A percentile compares a stretch with the other conserved stretches of the same genome.
These are phyloP conservation scores for Tulasnella sp. DNA, from an alignment of 768 basidiomycete genomes.

Conservation along the genomic window DNA sequence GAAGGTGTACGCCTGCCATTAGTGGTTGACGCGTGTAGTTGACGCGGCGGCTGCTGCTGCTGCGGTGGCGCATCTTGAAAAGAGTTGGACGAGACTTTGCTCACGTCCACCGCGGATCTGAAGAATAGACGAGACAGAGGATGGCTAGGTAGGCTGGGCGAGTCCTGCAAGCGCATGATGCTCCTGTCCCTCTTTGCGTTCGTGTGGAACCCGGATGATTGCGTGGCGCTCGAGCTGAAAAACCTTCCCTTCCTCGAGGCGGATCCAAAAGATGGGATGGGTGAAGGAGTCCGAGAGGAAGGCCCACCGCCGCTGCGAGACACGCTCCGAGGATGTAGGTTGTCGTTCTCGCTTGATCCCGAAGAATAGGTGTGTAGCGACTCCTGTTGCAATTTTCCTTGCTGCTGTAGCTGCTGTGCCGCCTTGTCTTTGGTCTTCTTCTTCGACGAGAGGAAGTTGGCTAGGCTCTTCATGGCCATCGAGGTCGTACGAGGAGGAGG, in stretches of 20 bases:
- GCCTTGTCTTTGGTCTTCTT: constrained; percentile 11
- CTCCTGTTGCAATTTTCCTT: neutral
- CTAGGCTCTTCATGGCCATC: constrained; percentile 9
- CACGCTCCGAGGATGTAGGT: neutral
- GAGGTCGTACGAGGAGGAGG: neutral
- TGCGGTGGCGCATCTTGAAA: too few species aligned
- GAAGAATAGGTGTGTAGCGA: too few species aligned
- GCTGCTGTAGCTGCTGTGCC: neutral
- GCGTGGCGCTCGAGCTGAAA: neutral
- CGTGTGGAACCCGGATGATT: neutral
- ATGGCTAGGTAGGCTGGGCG: neutral
- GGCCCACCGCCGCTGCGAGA: neutral
- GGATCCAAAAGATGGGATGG: neutral
- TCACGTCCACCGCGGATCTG: constrained; percentile 6
- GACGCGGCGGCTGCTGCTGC: too few species aligned
- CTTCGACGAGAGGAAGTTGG: constrained; percentile 9
- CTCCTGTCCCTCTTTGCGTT: too few species aligned
- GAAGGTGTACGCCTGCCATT: too few species aligned
- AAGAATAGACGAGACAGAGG: constrained; percentile 10
- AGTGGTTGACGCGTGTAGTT: too few species aligned
- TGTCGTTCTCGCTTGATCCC: too few species aligned
- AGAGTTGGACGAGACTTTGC: neutral
- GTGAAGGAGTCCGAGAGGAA: neutral
- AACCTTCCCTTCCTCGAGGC: neutral
- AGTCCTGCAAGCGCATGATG: neutral